Percentiles rank a stretch among this genome's conserved stretches.
Evolutionary conservation across 768 basidiomycete species (phyloP).

Genomic region (Symmetrospora coprosmae): DNA sequence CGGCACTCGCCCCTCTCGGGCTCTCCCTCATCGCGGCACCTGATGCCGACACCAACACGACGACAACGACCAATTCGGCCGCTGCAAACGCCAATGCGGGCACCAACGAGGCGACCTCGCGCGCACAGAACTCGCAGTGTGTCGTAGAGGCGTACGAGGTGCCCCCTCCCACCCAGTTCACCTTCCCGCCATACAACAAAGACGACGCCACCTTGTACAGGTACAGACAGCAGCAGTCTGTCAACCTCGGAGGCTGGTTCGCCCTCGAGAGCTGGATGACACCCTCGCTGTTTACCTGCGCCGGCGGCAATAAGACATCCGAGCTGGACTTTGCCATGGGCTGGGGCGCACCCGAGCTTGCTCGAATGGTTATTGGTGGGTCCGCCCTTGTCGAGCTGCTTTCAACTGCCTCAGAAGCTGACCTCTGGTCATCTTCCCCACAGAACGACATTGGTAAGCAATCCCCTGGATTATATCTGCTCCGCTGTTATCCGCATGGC

Average conservation of each 20-base stretch:
- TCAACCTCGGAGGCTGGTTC: slow-evolving; percentile 59
- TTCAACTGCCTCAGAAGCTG: no score
- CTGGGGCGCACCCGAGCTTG: slow-evolving; percentile 41
- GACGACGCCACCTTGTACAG: slow-evolving; percentile 46
- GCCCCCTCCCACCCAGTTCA: background rate
- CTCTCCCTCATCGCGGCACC: background rate
- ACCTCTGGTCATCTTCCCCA: no score
- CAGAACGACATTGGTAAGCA: no score
- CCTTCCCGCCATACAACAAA: slow-evolving; percentile 45
- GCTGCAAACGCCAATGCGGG: background rate
- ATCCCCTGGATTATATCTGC: no score
- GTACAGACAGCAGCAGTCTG: slow-evolving; percentile 51
- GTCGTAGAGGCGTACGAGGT: background rate
- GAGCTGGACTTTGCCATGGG: slow-evolving; percentile 58
- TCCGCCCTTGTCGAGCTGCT: background rate
- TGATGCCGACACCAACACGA: background rate
- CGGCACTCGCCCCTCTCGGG: background rate
- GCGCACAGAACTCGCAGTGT: background rate
- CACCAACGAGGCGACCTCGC: background rate
- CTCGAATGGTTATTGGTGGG: slow-evolving; percentile 23
- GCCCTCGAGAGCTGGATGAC: slow-evolving; percentile 65
- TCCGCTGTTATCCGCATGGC: background rate
- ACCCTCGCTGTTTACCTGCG: slow-evolving; percentile 51
- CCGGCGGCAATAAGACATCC: slow-evolving; percentile 43
- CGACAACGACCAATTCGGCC: background rate